phyloP scores from a whole-genome alignment of 176 grass and related monocot species.

The Carex parvula region DNA sequence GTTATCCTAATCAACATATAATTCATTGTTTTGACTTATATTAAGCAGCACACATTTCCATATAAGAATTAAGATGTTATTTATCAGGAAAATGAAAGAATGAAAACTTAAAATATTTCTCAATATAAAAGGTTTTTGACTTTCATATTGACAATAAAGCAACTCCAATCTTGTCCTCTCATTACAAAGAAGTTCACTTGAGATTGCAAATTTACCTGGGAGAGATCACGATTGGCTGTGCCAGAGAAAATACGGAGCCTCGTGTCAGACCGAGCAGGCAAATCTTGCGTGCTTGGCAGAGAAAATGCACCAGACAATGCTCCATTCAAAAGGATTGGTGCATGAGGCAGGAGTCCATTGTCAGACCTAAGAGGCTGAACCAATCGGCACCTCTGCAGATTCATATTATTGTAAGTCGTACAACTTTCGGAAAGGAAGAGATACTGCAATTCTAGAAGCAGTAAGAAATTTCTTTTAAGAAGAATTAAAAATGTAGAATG shows the following conservation, averaged over 20 bases:
- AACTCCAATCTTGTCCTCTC: background rate
- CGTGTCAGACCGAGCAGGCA: slow-evolving; percentile 40
- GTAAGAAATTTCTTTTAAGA: background rate
- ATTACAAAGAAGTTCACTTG: background rate
- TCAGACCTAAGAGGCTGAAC: slow-evolving; percentile 49
- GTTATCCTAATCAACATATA: background rate
- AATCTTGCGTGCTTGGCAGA: slow-evolving; percentile 30
- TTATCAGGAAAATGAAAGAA: background rate
- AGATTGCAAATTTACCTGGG: slow-evolving; percentile 48
- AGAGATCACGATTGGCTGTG: slow-evolving; percentile 69
- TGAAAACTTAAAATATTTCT: background rate
- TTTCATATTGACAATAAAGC: background rate
- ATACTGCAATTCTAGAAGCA: background rate
- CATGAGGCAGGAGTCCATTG: slow-evolving; percentile 43
- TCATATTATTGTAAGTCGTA: background rate
- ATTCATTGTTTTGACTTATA: background rate
- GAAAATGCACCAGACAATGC: slow-evolving; percentile 30
- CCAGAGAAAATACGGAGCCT: slow-evolving; percentile 94
- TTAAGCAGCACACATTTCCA: background rate
- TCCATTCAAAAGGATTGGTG: slow-evolving; percentile 32
- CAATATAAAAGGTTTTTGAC: background rate
- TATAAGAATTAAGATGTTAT: background rate
- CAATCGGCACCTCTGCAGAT: slow-evolving; percentile 60
- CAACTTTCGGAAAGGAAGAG: background rate
- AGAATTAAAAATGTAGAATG: background rate